Evolutionary conservation across 805 yeast genomes (phyloP), one percentile per base, ranked within the genome.

Genomic region (Maudiozyma bulderi): DNA sequence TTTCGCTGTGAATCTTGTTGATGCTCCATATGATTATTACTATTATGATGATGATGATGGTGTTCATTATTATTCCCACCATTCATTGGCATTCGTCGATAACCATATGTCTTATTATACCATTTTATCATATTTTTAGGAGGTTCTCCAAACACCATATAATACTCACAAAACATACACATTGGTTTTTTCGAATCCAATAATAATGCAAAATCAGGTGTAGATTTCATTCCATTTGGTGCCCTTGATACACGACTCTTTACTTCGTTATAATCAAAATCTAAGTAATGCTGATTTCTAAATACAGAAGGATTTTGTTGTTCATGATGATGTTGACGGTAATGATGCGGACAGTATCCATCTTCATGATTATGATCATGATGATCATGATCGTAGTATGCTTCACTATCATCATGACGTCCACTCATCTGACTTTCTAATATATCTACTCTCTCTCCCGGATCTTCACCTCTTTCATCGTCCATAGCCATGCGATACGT

Each of bases 91-190:
- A 53, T 46, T 26, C 55, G 47, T 32, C 54, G 59, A 41, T 59
- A 57, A 11, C 64, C 66, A 49, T 54, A 56, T 38, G 51, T 54
- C 42, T 53, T 58, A 50, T 76, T 74, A 51, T 73, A 73, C 75
- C 78, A 73, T 56, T 71, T 73, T 51, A 76, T 73, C 71, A 74
- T 70, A 56, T 75, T 75, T 28, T 62, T 60, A 0, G 82, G 81
- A 45, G 75, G 73, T 43, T 61, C 62, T 1, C 81, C 81, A 58
- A 69, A 77, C 1, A 76, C 70, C 46, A 71, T 67, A 56, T 75
- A 77, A 57, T 76, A 77, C 53, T 76, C 79, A 59, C 82, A 77
- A 47, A 77, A 70, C 52, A 75, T 61, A 56, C 82, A 77, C 52
- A 71, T 47, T 7, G 62, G 62, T 10, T 52, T 48, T 31, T 54